Evolutionary conservation across 2,329 filamentous ascomycete species (phyloP).

Genomic region (Paraphaeosphaeria minitans): DNA sequence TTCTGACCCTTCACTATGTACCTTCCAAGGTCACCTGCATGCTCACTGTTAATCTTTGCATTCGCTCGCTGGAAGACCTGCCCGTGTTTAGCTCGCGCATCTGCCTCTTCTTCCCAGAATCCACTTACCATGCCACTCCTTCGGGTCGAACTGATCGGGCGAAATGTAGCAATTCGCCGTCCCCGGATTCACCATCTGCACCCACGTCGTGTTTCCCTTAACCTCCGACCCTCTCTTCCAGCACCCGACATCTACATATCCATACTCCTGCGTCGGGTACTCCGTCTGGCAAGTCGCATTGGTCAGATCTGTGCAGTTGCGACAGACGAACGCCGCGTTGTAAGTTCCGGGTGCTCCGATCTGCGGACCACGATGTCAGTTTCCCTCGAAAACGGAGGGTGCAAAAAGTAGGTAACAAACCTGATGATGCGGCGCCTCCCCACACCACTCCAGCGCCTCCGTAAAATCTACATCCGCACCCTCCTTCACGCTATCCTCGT

Average conservation of each 20-base stretch:
- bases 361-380: background rate
- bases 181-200: background rate
- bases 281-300: background rate
- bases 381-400: background rate
- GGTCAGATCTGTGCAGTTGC: conserved; percentile 7
- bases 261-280: background rate
- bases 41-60: background rate
- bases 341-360: background rate
- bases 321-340: conserved; percentile 1
- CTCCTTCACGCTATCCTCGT: conserved; percentile 6
- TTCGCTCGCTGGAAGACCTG: conserved; percentile 1
- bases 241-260: conserved; percentile 7
- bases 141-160: conserved; percentile 2
- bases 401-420: background rate
- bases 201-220: conserved; percentile 4
- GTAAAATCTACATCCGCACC: conserved; percentile 3
- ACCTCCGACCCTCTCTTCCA: conserved; percentile 3
- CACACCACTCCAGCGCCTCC: conserved; percentile 4
- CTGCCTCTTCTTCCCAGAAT: too few relatives aligned
- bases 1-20: background rate
- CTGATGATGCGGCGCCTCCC: conserved; percentile 3
- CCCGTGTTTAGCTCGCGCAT: background rate
- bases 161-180: conserved; percentile 1
- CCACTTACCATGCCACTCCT: conserved; percentile 6
- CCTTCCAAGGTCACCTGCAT: background rate